Base-by-base conservation (phyloP, 129 eudicot species). In the Chrysanthemum seticuspe region DNA sequence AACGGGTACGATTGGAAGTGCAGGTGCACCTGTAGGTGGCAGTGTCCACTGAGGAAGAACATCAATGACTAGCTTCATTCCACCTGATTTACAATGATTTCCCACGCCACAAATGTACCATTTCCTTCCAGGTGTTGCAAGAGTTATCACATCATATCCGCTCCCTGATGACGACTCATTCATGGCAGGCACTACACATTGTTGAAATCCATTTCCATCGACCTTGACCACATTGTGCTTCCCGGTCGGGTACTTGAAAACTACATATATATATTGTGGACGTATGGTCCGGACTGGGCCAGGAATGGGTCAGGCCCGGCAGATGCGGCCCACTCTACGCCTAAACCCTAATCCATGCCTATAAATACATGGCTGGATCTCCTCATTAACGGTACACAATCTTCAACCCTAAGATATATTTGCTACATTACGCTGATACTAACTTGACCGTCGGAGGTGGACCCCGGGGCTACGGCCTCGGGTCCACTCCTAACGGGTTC, bases 81-180 rank as follows among this genome's bases (percentile, higher is more conserved):
- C 63, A 9, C 72, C 85, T 1, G 13, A 5, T 4, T 15, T 75
- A 31, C 85, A 84, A 25, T 80, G 78, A 10, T 73, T 49, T 21
- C 74, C 80, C n/a, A 84, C 72, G 10, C 85, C 80, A 62, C 78
- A 80, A 48, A 84, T 61, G 76, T 84, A 84, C 85, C 85, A 84
- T 54, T 84, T 84, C 14, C 52, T 73, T 58, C 83, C 88, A 0
- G 85, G 77, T 6, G 67, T 63, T 13, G 50, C 13, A 23, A 84
- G 83, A n/a, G 76, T 51, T 15, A 84, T 69, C 31, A 45, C 72
- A 59, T 84, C 85, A 53, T 68, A 57, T 56, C 83, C 85, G 8
- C 58, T 67, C 4, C 62, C 44, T 13, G 73, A 73, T 11, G 80
- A 49, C 5, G 80, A 49, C 36, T 16, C 71, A 2, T 34, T 51